phyloP scores from a whole-genome alignment of 306 rosid genomes.

The Hippophae tibetana region DNA sequence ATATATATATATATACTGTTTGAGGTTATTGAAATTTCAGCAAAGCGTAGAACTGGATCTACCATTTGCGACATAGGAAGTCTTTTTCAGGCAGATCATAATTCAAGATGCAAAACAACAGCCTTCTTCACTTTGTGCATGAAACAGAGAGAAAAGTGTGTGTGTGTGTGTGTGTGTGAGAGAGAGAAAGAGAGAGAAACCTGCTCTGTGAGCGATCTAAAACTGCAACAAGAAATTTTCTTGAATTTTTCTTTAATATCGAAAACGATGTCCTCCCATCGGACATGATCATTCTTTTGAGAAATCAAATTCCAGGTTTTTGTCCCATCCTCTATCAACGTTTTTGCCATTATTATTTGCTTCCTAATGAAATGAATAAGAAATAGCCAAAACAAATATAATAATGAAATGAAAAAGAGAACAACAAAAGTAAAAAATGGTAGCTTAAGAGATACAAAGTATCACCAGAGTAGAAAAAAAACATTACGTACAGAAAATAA shows the following conservation, averaged over 20 bases:
- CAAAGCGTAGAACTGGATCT: background rate
- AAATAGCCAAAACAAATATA: background rate
- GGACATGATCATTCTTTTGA: constrained; percentile 51
- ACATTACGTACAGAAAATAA: background rate
- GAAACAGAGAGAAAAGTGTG: background rate
- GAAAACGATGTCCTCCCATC: constrained; percentile 55
- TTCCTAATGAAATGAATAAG: constrained; percentile 35
- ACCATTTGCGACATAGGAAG: background rate
- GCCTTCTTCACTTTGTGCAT: background rate
- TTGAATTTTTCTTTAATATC: constrained; percentile 70
- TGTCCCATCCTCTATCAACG: constrained; percentile 68
- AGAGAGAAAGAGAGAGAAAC: constrained; percentile 26
- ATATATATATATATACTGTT: no score
- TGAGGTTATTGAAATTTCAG: background rate
- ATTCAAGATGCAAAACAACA: background rate
- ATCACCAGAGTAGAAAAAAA: background rate
- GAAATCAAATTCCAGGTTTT: constrained; percentile 70
- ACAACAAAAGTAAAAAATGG: no score
- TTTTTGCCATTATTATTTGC: constrained; percentile 64
- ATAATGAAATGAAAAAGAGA: background rate
- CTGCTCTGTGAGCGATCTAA: constrained; percentile 77
- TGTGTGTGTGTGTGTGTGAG: constrained; percentile 9
- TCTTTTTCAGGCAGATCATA: background rate
- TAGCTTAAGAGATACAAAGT: no score
- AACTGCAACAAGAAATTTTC: constrained; percentile 62